Evolutionary conservation across 768 basidiomycete genomes (phyloP), one percentile per base, ranked within the genome.

Genomic region (Lactarius sanguifluus): DNA sequence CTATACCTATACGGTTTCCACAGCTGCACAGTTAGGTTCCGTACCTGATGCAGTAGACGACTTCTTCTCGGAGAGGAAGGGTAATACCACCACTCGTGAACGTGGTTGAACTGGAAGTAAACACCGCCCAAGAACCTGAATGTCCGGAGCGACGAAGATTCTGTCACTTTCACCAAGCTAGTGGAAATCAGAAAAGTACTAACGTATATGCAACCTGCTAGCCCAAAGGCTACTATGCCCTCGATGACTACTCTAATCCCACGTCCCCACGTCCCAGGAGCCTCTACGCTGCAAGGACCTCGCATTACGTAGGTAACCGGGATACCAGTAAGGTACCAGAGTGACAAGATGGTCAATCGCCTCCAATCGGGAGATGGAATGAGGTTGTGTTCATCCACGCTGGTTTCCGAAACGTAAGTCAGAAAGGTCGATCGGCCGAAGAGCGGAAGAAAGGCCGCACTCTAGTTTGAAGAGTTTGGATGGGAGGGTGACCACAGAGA

Each of bases 401-500:
- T 67, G 52, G 28, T 6, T 16, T 2, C 28, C 9, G 32, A 5
- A 25, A 25, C 18, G 1, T 32, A 41, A 13, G 23, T 66, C 16
- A 66, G 30, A 20, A 18, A 15, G 3, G 9, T 16, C 2, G 16
- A 62, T 4, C 15, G 40, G 16, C 8, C 16, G 2, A 16, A 12
- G 20, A 23, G 20, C 13, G 41, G 45, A 7, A 12, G 36, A 43
- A 56, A 2, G 18, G 16, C 0, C 62, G 43, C 16, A 67, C 66
- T 47, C 62, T 30, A 64, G 41, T 30, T 12, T 59, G 41, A 67
- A 67, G 0, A 67, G 54, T 9, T 25, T 58, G n/a, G 66, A 67
- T 1, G 66, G 66, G 41, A 67, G 66, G 3, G 62, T 47, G 1
- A 67, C 57, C 2, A 67, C 58, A 7, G 66, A 67, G 3, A 67